Base-by-base conservation (phyloP, 495 filamentous ascomycete genomes). In the Pseudevernia furfuracea region DNA sequence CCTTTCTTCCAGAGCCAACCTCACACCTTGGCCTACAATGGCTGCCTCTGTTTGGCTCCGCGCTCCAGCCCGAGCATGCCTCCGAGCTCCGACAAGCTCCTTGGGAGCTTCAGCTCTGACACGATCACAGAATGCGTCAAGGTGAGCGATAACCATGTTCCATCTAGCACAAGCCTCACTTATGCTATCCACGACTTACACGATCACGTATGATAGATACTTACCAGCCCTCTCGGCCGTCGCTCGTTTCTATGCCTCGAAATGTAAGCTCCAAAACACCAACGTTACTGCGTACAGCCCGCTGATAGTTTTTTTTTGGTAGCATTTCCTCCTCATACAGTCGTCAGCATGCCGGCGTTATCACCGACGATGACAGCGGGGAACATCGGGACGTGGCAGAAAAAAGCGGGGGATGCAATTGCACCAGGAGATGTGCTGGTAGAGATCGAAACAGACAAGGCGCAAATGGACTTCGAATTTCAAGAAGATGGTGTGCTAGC, bases 391-490 rank as follows among this genome's bases (percentile, higher is more conserved):
- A 82, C 88, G 60, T 99, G 95, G 95, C 89, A 97, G 79, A 97
- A 97, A 85, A 91, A 96, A 80, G 81, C 86, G 70, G 95, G 95
- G 74, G 95, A 99, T 75, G 71, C 78, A 60, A 86, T 99, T 72
- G 76, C 84, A 63, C 92, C 95, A 55, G 95, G 95, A 72, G 95
- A 99, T 77, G 92, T 97, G n/a, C 78, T 99, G 64, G 95, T 97
- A 37, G 95, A 99, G 81, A 97, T 99, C 73, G 95, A 99, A 81
- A 99, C 95, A 72, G 95, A 99, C 77, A 99, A 99, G 82, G 95
- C 95, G 49, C 95, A 99, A 78, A 99, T 99, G 95, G 95, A 99
- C 81, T 99, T 99, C 71, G 95, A 99, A 77, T 99, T 95, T 77
- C 95, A 99, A 77, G 94, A 99, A 68, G 94, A 99, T 74, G 94